Base-by-base conservation (phyloP, 2,329 filamentous ascomycete species). In the Pseudopithomyces chartarum region DNA sequence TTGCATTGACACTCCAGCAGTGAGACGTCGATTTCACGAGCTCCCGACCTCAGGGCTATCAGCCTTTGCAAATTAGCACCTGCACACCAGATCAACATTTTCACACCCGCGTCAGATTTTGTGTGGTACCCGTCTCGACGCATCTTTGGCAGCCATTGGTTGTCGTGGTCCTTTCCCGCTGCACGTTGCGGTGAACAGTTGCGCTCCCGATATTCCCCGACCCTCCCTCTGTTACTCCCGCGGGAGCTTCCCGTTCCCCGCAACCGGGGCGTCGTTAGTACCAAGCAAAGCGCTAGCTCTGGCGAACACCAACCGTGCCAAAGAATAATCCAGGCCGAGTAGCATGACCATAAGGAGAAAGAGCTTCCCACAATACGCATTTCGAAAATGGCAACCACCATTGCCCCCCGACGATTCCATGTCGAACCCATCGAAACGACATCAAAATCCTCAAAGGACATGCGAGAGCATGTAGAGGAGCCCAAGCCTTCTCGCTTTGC, bases 361-460 rank as follows among this genome's bases (percentile, higher is more conserved):
- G 36, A 8, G n/a, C 45, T 38, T 51, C 22, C 42, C 48, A 38
- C 23, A 20, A 58, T 50, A 39, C n/a, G 49, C 48, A 20, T 54
- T n/a, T 50, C 48, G 43, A 63, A 51, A 38, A 76, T 76, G 73
- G 67, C 71, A 29, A 66, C 69, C 23, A 62, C 62, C 54, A 57
- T 63, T 48, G 66, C 74, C 43, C 68, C 69, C 36, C 67, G 71
- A 59, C 70, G 72, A 6, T 77, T 77, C 65, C 73, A 71, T 39
- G 66, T 73, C 7, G 74, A 78, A 55, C 74, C 75, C 85, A 55
- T 71, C 19, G 70, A 73, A 54, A 68, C 64, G 1, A 60, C 61
- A 23, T 52, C 56, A 17, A 68, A 59, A 55, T 60, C 57, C 80
- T 50, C 84, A 3, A 86, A 85, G 64, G 85, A 86, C 63, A 84